A percentile compares a stretch with the other conserved stretches of the same genome.
Conservation (phyloP, 257 asterid species). For the Ilex aquifolium region DNA sequence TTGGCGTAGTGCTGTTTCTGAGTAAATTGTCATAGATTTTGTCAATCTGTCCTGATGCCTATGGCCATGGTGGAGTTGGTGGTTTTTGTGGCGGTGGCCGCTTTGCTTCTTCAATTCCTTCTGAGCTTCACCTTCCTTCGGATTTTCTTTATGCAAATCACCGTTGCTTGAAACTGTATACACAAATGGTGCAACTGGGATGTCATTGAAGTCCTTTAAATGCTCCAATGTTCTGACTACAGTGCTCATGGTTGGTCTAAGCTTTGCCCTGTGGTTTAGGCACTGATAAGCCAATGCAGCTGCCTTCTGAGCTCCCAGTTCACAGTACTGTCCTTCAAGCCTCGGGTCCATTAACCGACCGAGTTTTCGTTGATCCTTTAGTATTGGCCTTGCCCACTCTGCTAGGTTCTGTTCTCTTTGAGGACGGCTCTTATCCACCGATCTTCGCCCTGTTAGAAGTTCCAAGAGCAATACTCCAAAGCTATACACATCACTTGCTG, state of each 20-base stretch:
- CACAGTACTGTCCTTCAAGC: slow-evolving; percentile 73
- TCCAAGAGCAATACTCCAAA: slow-evolving; percentile 78
- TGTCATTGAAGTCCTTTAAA: slow-evolving; percentile 36
- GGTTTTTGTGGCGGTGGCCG: slow-evolving; percentile 14
- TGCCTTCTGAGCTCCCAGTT: slow-evolving; percentile 54
- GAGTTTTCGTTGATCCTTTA: slow-evolving; percentile 63
- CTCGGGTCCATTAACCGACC: slow-evolving; percentile 70
- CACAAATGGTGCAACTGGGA: slow-evolving; percentile 52
- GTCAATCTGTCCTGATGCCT: slow-evolving; percentile 16
- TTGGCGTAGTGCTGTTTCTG: slow-evolving; percentile 26
- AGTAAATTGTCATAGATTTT: slow-evolving; percentile 33
- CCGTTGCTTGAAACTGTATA: slow-evolving; percentile 38
- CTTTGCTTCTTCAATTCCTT: slow-evolving; percentile 21
- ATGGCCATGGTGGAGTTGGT: slow-evolving; percentile 19
- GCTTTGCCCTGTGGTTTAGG: slow-evolving; percentile 70
- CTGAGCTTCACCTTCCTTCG: slow-evolving; percentile 6
- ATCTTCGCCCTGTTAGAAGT: slow-evolving; percentile 69
- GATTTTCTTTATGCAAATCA: slow-evolving; percentile 9
- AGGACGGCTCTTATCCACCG: slow-evolving; percentile 68
- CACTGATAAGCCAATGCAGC: slow-evolving; percentile 71
- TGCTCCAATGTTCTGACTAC: slow-evolving; percentile 52
- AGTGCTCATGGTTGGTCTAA: slow-evolving; percentile 53
- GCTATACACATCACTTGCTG: slow-evolving; percentile 89
- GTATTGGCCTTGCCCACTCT: slow-evolving; percentile 72
- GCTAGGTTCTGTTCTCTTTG: slow-evolving; percentile 58